These are phyloP conservation scores for Andalucia godoyi DNA, from an alignment of 78 protist species.

Conservation along the genomic window DNA sequence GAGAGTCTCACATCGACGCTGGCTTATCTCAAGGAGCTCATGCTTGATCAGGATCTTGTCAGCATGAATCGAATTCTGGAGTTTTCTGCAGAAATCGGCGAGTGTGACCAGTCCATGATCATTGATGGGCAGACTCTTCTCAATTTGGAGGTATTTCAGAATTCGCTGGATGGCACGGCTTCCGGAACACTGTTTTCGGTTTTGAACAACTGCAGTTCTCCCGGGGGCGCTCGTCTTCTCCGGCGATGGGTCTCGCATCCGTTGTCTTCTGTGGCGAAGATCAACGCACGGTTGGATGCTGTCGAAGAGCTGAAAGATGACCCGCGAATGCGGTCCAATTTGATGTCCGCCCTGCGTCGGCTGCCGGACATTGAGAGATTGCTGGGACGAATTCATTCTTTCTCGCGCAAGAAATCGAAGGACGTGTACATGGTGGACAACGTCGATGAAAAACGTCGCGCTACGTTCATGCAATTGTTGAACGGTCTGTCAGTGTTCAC, in stretches of 20 bases:
- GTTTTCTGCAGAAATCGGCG: no score
- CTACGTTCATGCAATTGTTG: no score
- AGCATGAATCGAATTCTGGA: no score
- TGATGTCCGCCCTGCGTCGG: not conserved
- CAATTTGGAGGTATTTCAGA: slow-evolving; percentile 20
- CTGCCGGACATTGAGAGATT: slow-evolving; percentile 26
- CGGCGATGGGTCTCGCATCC: slow-evolving; percentile 35
- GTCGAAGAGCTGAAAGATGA: not conserved
- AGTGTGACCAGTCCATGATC: no score
- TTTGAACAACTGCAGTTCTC: not conserved
- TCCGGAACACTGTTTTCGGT: slow-evolving; percentile 12
- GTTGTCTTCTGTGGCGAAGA: not conserved
- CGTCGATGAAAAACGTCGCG: no score
- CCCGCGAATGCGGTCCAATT: not conserved
- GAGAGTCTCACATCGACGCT: no score
- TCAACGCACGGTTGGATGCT: slow-evolving; percentile 27
- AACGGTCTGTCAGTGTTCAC: no score
- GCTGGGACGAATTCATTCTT: slow-evolving; percentile 15
- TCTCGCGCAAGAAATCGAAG: not conserved
- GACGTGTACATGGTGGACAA: not conserved
- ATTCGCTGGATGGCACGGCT: not conserved
- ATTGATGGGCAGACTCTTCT: slow-evolving; percentile 11
- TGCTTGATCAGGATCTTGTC: no score
- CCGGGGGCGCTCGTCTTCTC: slow-evolving; percentile 26
- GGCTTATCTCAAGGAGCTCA: no score